These are phyloP conservation scores for Aspergillus ellipticus DNA, from an alignment of 495 filamentous ascomycete genomes.

Conservation along the genomic window DNA sequence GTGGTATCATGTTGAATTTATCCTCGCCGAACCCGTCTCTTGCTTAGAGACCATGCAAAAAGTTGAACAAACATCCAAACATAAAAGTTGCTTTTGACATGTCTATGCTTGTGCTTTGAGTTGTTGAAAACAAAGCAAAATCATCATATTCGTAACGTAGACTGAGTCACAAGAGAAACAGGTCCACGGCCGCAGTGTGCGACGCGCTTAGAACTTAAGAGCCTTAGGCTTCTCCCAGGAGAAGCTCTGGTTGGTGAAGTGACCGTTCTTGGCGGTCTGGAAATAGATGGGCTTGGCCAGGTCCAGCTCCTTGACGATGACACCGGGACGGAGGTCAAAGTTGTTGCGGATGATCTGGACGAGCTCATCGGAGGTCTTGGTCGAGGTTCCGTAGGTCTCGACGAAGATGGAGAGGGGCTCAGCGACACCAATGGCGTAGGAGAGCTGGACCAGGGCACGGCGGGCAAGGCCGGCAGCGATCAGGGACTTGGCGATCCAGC, in stretches of 20 bases:
- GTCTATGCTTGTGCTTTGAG: constrained; percentile 52
- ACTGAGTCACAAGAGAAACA: constrained; percentile 13
- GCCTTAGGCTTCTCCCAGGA: constrained; percentile 97
- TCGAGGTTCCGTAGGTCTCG: constrained; percentile 61
- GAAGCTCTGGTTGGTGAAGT: constrained; percentile 99
- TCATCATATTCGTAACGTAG: constrained; percentile 51
- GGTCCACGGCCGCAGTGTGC: constrained; percentile 10
- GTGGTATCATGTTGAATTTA: constrained; percentile 57
- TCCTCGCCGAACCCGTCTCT: constrained; percentile 43
- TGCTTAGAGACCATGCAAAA: constrained; percentile 41
- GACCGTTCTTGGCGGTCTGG: constrained; percentile 98
- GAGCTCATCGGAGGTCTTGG: constrained; percentile 81
- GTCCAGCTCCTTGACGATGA: constrained; percentile 97
- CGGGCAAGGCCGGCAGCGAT: constrained; percentile 83
- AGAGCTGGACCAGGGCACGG: constrained; percentile 92
- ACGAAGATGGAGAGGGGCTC: constrained; percentile 89
- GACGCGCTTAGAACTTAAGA: constrained; percentile 70
- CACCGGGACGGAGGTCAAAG: constrained; percentile 96
- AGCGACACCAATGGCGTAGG: constrained; percentile 97
- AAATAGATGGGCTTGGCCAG: constrained; percentile 94
- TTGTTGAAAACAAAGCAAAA: constrained; percentile 61
- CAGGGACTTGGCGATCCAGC: constrained; percentile 98
- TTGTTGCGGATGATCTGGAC: constrained; percentile 90
- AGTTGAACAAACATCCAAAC: constrained; percentile 33
- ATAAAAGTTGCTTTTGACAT: constrained; percentile 26